phyloP scores from a whole-genome alignment of 257 asterid species.

The Petunia secreta region DNA sequence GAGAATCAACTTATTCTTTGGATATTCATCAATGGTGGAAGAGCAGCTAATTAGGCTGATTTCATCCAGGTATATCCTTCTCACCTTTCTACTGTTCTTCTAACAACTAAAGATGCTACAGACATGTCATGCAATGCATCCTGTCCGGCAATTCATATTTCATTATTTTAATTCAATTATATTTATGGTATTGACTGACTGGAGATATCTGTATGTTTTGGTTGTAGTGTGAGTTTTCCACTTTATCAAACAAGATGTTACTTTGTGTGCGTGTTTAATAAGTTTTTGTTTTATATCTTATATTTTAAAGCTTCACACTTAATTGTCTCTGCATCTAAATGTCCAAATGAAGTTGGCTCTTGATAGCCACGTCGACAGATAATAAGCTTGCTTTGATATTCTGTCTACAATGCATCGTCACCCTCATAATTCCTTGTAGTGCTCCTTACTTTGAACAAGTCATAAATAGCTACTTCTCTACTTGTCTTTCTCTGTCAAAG shows the following conservation, averaged over 20 bases:
- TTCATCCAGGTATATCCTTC: constrained; percentile 14
- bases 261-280: background rate
- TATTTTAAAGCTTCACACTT: background rate
- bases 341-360: background rate
- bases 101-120: background rate
- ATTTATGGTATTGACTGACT: background rate
- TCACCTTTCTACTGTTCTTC: background rate
- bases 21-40: constrained; percentile 26
- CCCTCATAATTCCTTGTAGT: background rate
- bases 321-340: background rate
- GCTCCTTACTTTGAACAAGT: background rate
- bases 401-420: background rate
- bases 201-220: background rate
- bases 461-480: background rate
- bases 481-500: background rate
- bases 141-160: background rate
- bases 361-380: no score
- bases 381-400: background rate
- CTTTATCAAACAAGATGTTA: background rate
- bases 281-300: background rate
- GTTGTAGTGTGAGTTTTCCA: background rate
- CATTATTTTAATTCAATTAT: constrained; percentile 14
- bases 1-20: background rate
- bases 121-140: constrained; percentile 15
- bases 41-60: constrained; percentile 28